phyloP scores from a whole-genome alignment of 208 protist species.

The Trypanosoma congolense region DNA sequence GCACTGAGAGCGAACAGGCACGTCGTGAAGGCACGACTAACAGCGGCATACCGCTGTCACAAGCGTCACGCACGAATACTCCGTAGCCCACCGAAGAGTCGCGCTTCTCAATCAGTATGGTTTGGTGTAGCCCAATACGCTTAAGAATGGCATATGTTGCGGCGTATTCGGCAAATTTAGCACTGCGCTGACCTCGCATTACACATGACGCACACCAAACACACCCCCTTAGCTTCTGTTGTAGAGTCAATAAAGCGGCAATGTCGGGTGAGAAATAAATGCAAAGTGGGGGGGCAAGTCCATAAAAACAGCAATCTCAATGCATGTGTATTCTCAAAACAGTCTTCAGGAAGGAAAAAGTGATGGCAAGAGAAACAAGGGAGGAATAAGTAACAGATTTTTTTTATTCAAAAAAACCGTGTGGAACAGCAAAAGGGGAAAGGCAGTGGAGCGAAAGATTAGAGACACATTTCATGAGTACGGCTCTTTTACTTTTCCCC shows the following conservation, averaged over 20 bases:
- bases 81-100: slow-evolving; percentile 62
- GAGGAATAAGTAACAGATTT: not conserved
- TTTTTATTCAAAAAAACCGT: not conserved
- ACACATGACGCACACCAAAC: not conserved
- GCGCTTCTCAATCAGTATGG: slow-evolving; percentile 74
- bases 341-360: not conserved
- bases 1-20: slow-evolving; percentile 41
- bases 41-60: slow-evolving; percentile 72
- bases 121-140: slow-evolving; percentile 72
- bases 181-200: slow-evolving; percentile 43
- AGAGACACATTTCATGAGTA: not conserved
- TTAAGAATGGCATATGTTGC: slow-evolving; percentile 83
- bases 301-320: no score
- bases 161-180: slow-evolving; percentile 81
- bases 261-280: no score
- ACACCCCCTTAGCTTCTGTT: no score
- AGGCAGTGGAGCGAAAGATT: not conserved
- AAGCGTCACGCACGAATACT: slow-evolving; percentile 81
- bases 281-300: no score
- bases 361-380: not conserved
- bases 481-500: no score
- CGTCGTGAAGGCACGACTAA: slow-evolving; percentile 69
- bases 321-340: not conserved
- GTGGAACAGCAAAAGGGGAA: not conserved
- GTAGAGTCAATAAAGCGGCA: no score